Base-by-base conservation (phyloP, 1,284 basidiomycete species). In the Cutaneotrichosporon sp. region DNA sequence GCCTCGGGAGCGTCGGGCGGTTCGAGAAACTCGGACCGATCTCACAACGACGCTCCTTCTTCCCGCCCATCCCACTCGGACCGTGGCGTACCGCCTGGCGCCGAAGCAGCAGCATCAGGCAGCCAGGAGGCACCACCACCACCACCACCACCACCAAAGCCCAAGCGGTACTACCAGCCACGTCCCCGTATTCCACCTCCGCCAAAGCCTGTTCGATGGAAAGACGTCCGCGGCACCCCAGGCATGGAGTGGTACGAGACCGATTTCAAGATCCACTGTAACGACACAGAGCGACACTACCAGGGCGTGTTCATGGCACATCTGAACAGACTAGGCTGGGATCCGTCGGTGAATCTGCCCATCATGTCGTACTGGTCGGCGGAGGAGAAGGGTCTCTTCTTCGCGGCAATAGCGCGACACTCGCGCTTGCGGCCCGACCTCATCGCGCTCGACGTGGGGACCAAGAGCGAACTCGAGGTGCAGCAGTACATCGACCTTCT, bases 361-460 rank as follows among this genome's bases (percentile, higher is more conserved):
- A 14, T n/a, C 1, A 10, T 33, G 36, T 20, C n/a, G n/a, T 22
- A 8, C 29, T 93, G 91, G 91, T 85, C 86, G 4, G 69, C 82
- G 0, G 65, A 76, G 8, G 90, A 93, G 71, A 89, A 89, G 68
- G 80, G 84, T 14, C 66, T 72, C 0, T 91, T 93, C 78, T 92
- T 91, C 70, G 87, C 85, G 69, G 84, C 83, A 0, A 76, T 91
- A 16, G 72, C 81, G 16, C 73, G 85, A 0, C 82, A 88, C 73
- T 90, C 89, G n/a, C 83, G 87, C 24, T 78, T 86, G 20, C 81
- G 88, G 22, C 87, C 88, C 1, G 89, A 92, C 72, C 81, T 90
- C 50, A 87, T 91, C 58, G 85, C 88, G 0, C 79, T 77, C n/a
- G 83, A 84, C 55, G 79, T 90, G 36, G 58, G 64, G 5, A 85